These are phyloP conservation scores for Cydonia oblonga DNA, from an alignment of 331 rosid species.

Conservation along the genomic window DNA sequence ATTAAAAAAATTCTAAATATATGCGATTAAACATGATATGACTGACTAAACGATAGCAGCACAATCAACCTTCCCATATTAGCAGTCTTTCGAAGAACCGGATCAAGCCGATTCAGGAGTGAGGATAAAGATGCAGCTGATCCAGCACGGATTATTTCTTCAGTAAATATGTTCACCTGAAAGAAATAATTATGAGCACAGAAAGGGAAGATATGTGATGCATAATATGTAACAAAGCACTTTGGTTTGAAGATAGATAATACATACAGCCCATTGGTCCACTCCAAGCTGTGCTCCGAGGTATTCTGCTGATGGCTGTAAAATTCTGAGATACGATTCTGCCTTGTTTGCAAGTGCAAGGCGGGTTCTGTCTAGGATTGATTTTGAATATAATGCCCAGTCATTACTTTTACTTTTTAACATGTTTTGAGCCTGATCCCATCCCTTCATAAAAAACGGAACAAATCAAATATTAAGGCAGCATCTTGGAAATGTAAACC, in stretches of 20 bases:
- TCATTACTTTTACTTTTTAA: conserved; percentile 40
- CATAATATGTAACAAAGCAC: not conserved
- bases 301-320: conserved; percentile 94
- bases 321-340: conserved; percentile 56
- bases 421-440: conserved; percentile 67
- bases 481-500: too few relatives aligned
- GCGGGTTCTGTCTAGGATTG: conserved; percentile 94
- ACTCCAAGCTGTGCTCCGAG: conserved; percentile 90
- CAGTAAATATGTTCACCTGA: conserved; percentile 91
- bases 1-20: not conserved
- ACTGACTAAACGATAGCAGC: conserved; percentile 6
- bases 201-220: conserved; percentile 1
- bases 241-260: not conserved
- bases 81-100: conserved; percentile 83
- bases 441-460: conserved; percentile 54
- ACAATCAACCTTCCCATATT: conserved; percentile 76
- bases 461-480: conserved; percentile 18
- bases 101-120: conserved; percentile 86
- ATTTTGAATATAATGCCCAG: conserved; percentile 90
- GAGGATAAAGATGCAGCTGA: conserved; percentile 91
- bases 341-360: conserved; percentile 88
- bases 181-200: conserved; percentile 29
- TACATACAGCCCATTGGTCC: conserved; percentile 81
- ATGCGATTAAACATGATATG: conserved; percentile 6
- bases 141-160: conserved; percentile 96